Evolutionary conservation across 805 yeast species (phyloP).

Genomic region (Metschnikowia reukaufii): DNA sequence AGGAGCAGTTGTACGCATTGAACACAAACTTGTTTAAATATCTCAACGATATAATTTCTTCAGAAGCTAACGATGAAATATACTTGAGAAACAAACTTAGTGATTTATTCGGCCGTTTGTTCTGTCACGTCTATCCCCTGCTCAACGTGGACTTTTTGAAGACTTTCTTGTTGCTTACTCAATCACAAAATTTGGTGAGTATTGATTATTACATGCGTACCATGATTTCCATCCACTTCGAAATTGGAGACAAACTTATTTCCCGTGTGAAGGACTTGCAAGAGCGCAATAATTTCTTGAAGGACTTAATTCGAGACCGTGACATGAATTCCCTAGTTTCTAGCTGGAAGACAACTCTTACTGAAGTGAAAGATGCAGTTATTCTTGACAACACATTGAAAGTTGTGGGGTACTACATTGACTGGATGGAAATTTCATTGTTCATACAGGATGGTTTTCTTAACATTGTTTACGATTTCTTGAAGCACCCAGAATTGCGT

Average conservation of each 20-base stretch:
- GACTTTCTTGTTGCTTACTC: conserved; percentile 26
- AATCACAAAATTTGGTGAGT: conserved; percentile 20
- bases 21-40: conserved; percentile 50
- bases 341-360: conserved; percentile 65
- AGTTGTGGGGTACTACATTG: conserved; percentile 80
- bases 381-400: conserved; percentile 58
- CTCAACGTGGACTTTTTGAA: conserved; percentile 35
- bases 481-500: conserved; percentile 50
- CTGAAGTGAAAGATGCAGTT: conserved; percentile 30
- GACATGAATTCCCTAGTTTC: conserved; percentile 68
- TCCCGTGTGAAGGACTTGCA: conserved; percentile 61
- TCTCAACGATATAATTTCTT: conserved; percentile 29
- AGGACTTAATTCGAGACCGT: conserved; percentile 75
- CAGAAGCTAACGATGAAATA: conserved; percentile 24
- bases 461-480: conserved; percentile 55
- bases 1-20: conserved; percentile 47
- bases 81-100: conserved; percentile 40
- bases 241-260: conserved; percentile 90
- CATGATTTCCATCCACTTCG: conserved; percentile 74
- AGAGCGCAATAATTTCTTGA: conserved; percentile 67
- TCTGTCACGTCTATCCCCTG: conserved; percentile 35
- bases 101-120: conserved; percentile 34
- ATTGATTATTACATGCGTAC: conserved; percentile 75
- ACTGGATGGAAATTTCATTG: conserved; percentile 87
- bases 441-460: conserved; percentile 64